These are phyloP conservation scores for Geranium rotundifolium DNA, from an alignment of 345 rosid genomes.

Conservation along the genomic window DNA sequence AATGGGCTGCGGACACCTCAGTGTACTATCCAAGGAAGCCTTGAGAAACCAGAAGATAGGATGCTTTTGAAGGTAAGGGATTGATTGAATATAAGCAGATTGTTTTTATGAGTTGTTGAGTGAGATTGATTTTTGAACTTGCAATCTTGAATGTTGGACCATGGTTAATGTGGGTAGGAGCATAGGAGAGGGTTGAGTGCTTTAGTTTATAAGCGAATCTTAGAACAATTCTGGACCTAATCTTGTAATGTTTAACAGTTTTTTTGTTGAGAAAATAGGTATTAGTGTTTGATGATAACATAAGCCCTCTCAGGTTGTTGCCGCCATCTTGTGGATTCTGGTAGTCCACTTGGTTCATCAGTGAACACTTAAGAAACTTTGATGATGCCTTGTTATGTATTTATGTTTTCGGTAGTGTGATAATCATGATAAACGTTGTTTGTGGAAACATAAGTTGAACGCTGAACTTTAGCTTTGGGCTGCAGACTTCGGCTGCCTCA, in stretches of 20 bases:
- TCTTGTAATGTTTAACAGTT: too few relatives aligned
- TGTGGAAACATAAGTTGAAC: background rate
- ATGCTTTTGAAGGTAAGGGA: slow-evolving; percentile 35
- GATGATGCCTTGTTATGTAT: background rate
- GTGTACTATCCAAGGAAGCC: slow-evolving; percentile 76
- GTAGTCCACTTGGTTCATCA: background rate
- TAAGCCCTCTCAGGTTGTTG: background rate
- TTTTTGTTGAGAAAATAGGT: too few relatives aligned
- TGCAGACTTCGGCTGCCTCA: background rate
- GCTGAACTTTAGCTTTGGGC: background rate
- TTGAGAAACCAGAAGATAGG: slow-evolving; percentile 49
- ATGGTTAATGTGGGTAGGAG: background rate
- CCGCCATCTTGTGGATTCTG: background rate
- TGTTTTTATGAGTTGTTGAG: background rate
- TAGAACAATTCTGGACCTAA: background rate
- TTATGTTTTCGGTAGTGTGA: background rate
- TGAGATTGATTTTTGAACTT: background rate
- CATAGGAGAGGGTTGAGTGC: background rate
- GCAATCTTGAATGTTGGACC: background rate
- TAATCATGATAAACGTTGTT: background rate
- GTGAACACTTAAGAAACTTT: background rate
- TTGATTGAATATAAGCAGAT: background rate
- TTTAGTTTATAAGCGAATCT: too few relatives aligned
- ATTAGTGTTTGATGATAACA: too few relatives aligned
- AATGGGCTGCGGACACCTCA: slow-evolving; percentile 80